Evolutionary conservation across 805 yeast genomes (phyloP).

Genomic region (Myxozyma nipponensis): DNA sequence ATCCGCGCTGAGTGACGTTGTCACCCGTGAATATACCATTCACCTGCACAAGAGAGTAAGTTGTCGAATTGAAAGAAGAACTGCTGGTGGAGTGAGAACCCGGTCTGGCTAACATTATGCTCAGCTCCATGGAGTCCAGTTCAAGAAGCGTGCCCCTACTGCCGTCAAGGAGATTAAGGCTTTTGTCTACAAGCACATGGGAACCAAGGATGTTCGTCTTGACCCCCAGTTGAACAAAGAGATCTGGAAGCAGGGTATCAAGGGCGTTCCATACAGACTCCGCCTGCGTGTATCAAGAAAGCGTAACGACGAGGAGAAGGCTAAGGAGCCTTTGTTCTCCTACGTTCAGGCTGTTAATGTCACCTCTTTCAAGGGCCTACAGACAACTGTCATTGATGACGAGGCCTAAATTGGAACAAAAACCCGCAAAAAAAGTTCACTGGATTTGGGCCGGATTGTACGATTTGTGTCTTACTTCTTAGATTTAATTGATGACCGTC

Average conservation of each 20-base stretch:
- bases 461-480: not conserved
- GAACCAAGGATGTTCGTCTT: conserved; percentile 97
- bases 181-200: conserved; percentile 98
- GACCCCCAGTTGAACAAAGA: conserved; percentile 98
- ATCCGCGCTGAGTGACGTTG: conserved; percentile 96
- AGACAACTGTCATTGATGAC: conserved; percentile 92
- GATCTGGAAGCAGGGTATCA: conserved; percentile 99
- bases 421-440: not conserved
- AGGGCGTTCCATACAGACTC: conserved; percentile 97
- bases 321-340: conserved; percentile 95
- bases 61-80: conserved; percentile 29
- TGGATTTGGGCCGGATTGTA: not conserved
- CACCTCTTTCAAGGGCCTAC: conserved; percentile 93
- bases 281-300: conserved; percentile 98
- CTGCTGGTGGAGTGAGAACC: not conserved
- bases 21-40: conserved; percentile 99
- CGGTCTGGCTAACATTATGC: not conserved
- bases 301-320: conserved; percentile 99
- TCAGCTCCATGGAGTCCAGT: conserved; percentile 93
- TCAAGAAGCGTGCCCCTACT: conserved; percentile 99
- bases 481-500: not conserved
- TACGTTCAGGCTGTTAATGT: conserved; percentile 96
- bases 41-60: conserved; percentile 99
- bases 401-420: not conserved
- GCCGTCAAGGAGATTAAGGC: conserved; percentile 99